phyloP scores from a whole-genome alignment of 2,329 filamentous ascomycete species.

The Truncatella angustata region DNA sequence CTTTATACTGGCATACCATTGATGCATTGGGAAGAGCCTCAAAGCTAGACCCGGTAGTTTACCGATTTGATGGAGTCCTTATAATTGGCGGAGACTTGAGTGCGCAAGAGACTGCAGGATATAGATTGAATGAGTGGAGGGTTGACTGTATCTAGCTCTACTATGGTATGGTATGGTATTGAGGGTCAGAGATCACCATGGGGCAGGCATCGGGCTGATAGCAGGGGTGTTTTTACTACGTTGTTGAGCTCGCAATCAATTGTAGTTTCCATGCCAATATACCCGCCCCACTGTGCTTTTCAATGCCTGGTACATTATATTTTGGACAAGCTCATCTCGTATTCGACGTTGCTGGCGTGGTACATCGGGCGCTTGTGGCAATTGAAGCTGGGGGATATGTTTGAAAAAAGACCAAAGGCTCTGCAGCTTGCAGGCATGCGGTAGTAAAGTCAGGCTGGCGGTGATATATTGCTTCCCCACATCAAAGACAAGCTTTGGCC shows the following conservation, averaged over 20 bases:
- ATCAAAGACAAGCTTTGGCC: constrained; percentile 5
- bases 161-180: too few species aligned
- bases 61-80: neutral
- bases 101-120: constrained; percentile 3
- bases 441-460: constrained; percentile 3
- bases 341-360: neutral
- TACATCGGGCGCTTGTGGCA: neutral
- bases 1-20: too few species aligned
- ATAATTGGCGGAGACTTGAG: constrained; percentile 4
- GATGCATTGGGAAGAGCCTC: neutral
- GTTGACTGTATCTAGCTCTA: neutral
- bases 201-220: too few species aligned
- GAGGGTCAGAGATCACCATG: too few species aligned
- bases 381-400: neutral
- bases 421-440: neutral
- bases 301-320: too few species aligned
- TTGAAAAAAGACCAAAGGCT: neutral
- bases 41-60: neutral
- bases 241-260: too few species aligned
- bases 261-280: too few species aligned
- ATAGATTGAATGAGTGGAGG: constrained; percentile 4
- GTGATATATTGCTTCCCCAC: constrained; percentile 6
- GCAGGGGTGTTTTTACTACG: too few species aligned
- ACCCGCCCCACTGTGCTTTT: too few species aligned
- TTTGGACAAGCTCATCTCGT: neutral